phyloP scores from a whole-genome alignment of 768 basidiomycete genomes.

The Pisolithus orientalis region DNA sequence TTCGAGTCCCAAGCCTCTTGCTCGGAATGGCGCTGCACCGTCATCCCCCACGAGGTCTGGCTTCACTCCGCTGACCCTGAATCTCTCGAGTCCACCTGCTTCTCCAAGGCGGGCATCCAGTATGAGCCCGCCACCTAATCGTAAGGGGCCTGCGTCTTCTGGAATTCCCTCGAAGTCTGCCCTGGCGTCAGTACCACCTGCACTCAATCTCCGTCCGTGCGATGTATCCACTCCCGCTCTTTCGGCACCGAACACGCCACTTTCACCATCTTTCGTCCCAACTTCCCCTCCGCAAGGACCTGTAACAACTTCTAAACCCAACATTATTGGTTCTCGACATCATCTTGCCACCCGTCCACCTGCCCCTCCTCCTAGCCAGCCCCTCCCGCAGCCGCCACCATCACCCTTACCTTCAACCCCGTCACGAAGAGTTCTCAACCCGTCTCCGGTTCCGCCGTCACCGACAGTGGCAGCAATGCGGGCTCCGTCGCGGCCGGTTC shows the following conservation, averaged over 20 bases:
- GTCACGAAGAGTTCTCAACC: background rate
- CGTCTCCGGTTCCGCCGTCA: background rate
- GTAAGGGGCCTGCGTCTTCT: slow-evolving; percentile 1
- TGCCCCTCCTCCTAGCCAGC: slow-evolving; percentile 25
- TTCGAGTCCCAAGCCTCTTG: slow-evolving; percentile 24
- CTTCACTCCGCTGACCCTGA: slow-evolving; percentile 22
- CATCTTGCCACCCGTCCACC: slow-evolving; percentile 25
- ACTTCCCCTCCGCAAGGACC: background rate
- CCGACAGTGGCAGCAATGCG: slow-evolving; percentile 3
- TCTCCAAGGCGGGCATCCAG: slow-evolving; percentile 17
- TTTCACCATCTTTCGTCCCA: slow-evolving; percentile 4
- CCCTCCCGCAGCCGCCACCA: slow-evolving; percentile 24
- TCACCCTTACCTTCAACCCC: slow-evolving; percentile 7
- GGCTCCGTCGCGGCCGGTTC: slow-evolving; percentile 11
- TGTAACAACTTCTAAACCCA: slow-evolving; percentile 4
- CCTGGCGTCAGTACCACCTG: slow-evolving; percentile 4
- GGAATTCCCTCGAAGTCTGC: slow-evolving; percentile 4
- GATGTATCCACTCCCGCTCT: slow-evolving; percentile 10
- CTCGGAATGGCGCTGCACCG: slow-evolving; percentile 14
- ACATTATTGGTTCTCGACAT: slow-evolving; percentile 16
- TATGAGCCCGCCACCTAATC: slow-evolving; percentile 24
- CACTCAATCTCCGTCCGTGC: slow-evolving; percentile 2
- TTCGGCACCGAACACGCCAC: slow-evolving; percentile 15
- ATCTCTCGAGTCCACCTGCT: slow-evolving; percentile 13
- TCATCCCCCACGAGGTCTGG: slow-evolving; percentile 25